Evolutionary conservation across 768 basidiomycete genomes (phyloP).

Genomic region (Suillus fuscotomentosus): DNA sequence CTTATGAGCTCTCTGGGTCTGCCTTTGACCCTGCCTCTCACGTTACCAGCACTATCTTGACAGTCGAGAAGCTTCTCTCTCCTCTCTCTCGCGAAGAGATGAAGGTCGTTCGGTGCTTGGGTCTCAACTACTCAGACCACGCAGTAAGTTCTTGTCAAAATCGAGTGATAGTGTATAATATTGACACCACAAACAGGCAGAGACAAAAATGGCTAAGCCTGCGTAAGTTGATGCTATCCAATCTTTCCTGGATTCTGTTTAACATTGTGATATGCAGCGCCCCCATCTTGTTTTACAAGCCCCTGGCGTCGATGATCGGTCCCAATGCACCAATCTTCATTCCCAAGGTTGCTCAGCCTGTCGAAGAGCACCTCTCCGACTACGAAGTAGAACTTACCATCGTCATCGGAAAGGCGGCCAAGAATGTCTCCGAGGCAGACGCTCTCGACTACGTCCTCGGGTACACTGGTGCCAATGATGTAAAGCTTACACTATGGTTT

Average conservation of each 20-base stretch:
- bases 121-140: conserved; percentile 84
- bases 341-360: conserved; percentile 68
- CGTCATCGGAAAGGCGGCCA: conserved; percentile 80
- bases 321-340: conserved; percentile 65
- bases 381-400: conserved; percentile 83
- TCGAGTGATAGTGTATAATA: background rate
- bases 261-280: conserved; percentile 36
- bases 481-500: conserved; percentile 25
- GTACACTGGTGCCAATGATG: conserved; percentile 81
- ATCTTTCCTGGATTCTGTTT: background rate
- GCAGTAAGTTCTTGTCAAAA: conserved; percentile 44
- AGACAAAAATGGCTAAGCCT: conserved; percentile 63
- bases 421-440: conserved; percentile 75
- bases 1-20: conserved; percentile 70
- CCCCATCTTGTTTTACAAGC: conserved; percentile 82
- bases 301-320: conserved; percentile 65
- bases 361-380: conserved; percentile 69
- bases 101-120: conserved; percentile 71
- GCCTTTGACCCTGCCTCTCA: conserved; percentile 65
- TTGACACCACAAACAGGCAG: conserved; percentile 42
- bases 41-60: conserved; percentile 61
- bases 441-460: conserved; percentile 86
- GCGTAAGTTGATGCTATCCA: conserved; percentile 39
- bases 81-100: conserved; percentile 69
- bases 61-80: conserved; percentile 67